A percentile compares a stretch with the other conserved stretches of the same genome.
Evolutionary conservation across 2,329 filamentous ascomycete species (phyloP).

Genomic region (Lasiodiplodia citricola): DNA sequence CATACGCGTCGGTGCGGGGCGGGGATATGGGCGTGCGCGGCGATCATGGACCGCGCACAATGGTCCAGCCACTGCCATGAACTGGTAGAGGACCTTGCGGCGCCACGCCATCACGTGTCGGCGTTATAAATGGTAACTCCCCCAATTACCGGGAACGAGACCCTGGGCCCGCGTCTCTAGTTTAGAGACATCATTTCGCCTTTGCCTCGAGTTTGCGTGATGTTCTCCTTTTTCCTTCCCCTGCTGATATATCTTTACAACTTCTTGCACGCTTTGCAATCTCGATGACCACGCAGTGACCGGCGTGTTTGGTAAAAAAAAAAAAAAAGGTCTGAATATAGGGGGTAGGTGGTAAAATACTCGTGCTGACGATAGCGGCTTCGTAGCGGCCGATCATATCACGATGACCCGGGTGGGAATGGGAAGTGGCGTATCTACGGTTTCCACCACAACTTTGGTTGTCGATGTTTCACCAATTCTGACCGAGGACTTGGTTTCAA

Average conservation of each 20-base stretch:
- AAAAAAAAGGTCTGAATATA: too few relatives aligned
- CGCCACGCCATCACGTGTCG: not conserved
- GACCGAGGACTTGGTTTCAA: not conserved
- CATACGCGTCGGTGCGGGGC: slow-evolving; percentile 6
- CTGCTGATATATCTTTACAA: not conserved
- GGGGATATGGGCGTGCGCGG: not conserved
- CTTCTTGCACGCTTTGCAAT: not conserved
- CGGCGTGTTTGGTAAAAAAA: too few relatives aligned
- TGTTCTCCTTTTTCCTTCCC: not conserved
- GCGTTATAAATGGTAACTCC: not conserved
- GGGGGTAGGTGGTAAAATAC: not conserved
- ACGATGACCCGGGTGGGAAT: not conserved
- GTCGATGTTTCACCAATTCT: too few relatives aligned
- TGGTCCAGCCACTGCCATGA: slow-evolving; percentile 3
- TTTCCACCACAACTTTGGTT: too few relatives aligned
- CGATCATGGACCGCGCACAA: slow-evolving; percentile 3
- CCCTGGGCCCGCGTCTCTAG: not conserved
- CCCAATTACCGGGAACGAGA: slow-evolving; percentile 13
- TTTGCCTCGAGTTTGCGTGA: not conserved
- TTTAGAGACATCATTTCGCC: slow-evolving; percentile 4
- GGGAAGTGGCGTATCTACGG: too few relatives aligned
- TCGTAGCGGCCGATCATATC: not conserved
- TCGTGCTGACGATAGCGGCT: not conserved
- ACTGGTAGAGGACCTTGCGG: not conserved
- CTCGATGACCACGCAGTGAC: not conserved